Evolutionary conservation across 805 yeast species (phyloP).

Genomic region (Tetrapisispora iriomotensis): DNA sequence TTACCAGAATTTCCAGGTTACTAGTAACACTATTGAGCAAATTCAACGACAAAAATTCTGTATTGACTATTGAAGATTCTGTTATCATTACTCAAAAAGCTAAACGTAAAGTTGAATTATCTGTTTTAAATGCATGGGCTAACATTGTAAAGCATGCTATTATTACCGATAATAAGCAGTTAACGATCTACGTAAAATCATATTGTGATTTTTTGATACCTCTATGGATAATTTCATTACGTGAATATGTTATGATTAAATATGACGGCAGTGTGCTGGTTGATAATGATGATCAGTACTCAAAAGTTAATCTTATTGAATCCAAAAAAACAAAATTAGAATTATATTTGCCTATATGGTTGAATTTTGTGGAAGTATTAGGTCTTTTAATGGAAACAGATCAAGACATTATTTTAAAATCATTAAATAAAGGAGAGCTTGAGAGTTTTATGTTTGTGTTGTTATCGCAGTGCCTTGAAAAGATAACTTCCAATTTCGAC

Average conservation of each 20-base stretch:
- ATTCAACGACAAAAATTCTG: slow-evolving; percentile 21
- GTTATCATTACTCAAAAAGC: slow-evolving; percentile 36
- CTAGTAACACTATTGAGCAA: slow-evolving; percentile 60
- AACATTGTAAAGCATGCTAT: slow-evolving; percentile 35
- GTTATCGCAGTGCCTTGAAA: slow-evolving; percentile 76
- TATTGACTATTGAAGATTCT: slow-evolving; percentile 47
- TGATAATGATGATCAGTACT: background rate
- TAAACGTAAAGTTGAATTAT: slow-evolving; percentile 45
- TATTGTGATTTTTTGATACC: slow-evolving; percentile 56
- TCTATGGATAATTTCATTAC: slow-evolving; percentile 66
- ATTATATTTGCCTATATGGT: slow-evolving; percentile 50
- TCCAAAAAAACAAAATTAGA: slow-evolving; percentile 11
- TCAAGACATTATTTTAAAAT: slow-evolving; percentile 34
- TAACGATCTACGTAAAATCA: slow-evolving; percentile 42
- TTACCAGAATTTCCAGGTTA: slow-evolving; percentile 51
- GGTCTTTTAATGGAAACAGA: slow-evolving; percentile 52
- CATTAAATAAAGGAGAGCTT: slow-evolving; percentile 44
- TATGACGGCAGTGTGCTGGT: slow-evolving; percentile 35
- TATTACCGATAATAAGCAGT: slow-evolving; percentile 27
- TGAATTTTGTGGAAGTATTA: slow-evolving; percentile 66
- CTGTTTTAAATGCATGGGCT: slow-evolving; percentile 70
- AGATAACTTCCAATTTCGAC: slow-evolving; percentile 39
- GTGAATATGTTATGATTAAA: slow-evolving; percentile 62
- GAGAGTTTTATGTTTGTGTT: slow-evolving; percentile 65
- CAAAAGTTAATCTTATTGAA: slow-evolving; percentile 13